Evolutionary conservation across 371 early-diverging fungal genomes (phyloP), one percentile per base, ranked within the genome.

Genomic region (Mortierella sp.): DNA sequence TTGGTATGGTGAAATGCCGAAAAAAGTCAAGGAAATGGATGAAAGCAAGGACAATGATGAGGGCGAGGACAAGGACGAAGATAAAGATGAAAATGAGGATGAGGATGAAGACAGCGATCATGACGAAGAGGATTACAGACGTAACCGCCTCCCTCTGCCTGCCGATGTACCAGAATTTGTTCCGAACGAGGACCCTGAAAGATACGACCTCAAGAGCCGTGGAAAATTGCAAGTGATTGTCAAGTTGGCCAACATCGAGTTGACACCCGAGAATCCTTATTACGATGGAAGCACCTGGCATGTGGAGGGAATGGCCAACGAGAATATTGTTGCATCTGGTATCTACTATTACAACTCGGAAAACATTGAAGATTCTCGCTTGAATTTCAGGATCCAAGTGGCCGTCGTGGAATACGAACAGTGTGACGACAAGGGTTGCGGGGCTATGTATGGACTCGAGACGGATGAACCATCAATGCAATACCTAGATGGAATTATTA

Each of bases 261-360:
- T 93, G 64, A 87, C 89, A 6, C 92, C 91, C 18, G 89, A 87
- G 51, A 87, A 87, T 24, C 89, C 92, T 0, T 66, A n/a, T 1
- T 90, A 88, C 70, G 30, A 32, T 20, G 93, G 92, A 10, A 89
- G 90, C 3, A 62, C 59, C 47, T 93, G 93, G 93, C 91, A 93
- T 54, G 73, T 91, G 1, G 92, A 93, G 62, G 93, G 90, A 18
- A 90, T 88, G 86, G 75, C 78, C 20, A 85, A 89, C 79, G 93
- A 93, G 68, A 70, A 83, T 45, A 92, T 93, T 57, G 81, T 88
- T 1, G 89, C 91, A 1, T 86, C 91, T 0, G 92, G 90, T 1
- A 86, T 93, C 39, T 87, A 86, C 72, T 90, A 88, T 66, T 90
- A 90, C 77, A 78, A 84, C 43, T 70, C 87, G 22, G 88, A 86